phyloP scores from a whole-genome alignment of 306 rosid species.

The Nissolia schottii region DNA sequence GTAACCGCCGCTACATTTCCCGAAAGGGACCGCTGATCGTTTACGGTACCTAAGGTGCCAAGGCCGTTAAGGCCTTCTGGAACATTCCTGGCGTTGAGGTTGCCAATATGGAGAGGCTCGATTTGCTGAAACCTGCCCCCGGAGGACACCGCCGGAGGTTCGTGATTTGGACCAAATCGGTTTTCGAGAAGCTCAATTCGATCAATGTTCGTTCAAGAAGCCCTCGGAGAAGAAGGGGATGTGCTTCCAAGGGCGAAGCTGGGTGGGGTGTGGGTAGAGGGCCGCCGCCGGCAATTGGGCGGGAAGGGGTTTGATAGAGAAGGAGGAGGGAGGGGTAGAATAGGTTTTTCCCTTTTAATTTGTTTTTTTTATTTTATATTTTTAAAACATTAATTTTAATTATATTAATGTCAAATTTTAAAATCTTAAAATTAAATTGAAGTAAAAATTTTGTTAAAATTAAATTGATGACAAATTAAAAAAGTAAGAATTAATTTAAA shows the following conservation, averaged over 20 bases:
- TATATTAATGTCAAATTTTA: too few species aligned
- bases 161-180: slow-evolving; percentile 80
- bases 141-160: slow-evolving; percentile 88
- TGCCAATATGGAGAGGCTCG: slow-evolving; percentile 68
- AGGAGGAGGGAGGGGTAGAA: too few species aligned
- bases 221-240: slow-evolving; percentile 62
- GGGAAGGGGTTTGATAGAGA: too few species aligned
- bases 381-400: too few species aligned
- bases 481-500: too few species aligned
- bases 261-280: too few species aligned
- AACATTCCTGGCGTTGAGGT: slow-evolving; percentile 76
- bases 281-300: too few species aligned
- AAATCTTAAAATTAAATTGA: too few species aligned
- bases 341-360: too few species aligned
- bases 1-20: slow-evolving; percentile 71
- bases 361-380: too few species aligned
- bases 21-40: slow-evolving; percentile 75
- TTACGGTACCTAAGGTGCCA: slow-evolving; percentile 73
- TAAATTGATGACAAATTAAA: too few species aligned
- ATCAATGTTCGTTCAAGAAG: slow-evolving; percentile 73
- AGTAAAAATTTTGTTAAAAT: too few species aligned
- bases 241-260: slow-evolving; percentile 72
- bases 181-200: slow-evolving; percentile 84
- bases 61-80: slow-evolving; percentile 74
- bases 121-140: slow-evolving; percentile 67